Base-by-base conservation (phyloP, 768 basidiomycete genomes). In the Coprinellus micaceus region DNA sequence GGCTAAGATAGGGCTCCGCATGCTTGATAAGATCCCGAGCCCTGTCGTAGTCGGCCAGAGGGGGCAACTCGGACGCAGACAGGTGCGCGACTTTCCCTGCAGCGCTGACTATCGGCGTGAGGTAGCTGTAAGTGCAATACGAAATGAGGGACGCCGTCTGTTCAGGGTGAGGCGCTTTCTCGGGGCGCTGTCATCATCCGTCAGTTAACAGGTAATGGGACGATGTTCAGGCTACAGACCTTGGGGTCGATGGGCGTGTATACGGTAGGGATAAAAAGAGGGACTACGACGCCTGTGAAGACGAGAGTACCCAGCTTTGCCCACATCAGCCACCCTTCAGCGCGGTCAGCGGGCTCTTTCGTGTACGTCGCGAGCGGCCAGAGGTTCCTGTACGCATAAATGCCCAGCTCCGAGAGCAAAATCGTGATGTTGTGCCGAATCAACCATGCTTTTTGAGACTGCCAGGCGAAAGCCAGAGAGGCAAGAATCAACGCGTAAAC, bases 31-130 rank as follows among this genome's bases (percentile, higher is more conserved):
- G 53, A 48, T 66, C 55, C 22, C 63, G 50, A 3, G 69, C 69
- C 53, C 65, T 53, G 58, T 89, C 87, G 53, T 81, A 82, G 58
- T 89, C 86, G 1, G 83, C 82, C 71, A 89, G 76, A 2, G 82
- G 82, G 13, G 85, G 84, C 26, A 87, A 67, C 51, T 82, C 66
- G 46, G 86, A 82, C 44, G 74, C 70, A 0, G 79, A 64, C 0
- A 86, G 66, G 64, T 80, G 82, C 3, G 75, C 66, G n/a, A 76
- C 61, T 13, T 73, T 70, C 58, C 76, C 75, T 3, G 79, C 82
- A 29, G 70, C 61, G 54, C 75, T 74, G 22, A 86, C 67, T 33
- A 80, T 66, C 0, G 77, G 73, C 56, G 88, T 82, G 60, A 88
- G 67, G 71, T 80, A 89, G 15, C 72, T 69, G 63, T 79, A 88